phyloP scores from a whole-genome alignment of 2,329 filamentous ascomycete genomes.

The Colletotrichum agaves region DNA sequence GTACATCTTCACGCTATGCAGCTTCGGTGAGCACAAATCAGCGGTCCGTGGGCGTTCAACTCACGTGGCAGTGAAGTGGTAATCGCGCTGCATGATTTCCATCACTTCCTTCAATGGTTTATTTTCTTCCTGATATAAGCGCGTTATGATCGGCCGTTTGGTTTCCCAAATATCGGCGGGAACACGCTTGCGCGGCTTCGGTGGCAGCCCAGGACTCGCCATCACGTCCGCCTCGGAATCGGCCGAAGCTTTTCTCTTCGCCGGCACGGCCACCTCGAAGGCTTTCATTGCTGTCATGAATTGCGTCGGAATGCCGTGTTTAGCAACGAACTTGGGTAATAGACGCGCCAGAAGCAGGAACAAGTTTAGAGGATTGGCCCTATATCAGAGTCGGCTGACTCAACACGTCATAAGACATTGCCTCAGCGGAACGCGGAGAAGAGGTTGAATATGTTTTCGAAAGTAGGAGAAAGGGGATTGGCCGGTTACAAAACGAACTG shows the following conservation, averaged over 20 bases:
- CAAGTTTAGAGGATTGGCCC: not conserved
- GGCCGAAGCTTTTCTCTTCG: constrained; percentile 41
- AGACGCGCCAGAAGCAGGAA: not conserved
- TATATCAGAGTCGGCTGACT: constrained; percentile 3
- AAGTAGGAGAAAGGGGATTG: constrained; percentile 23
- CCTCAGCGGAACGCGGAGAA: constrained; percentile 27
- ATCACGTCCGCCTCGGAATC: constrained; percentile 46
- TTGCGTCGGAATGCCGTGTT: not conserved
- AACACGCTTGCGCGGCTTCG: constrained; percentile 44
- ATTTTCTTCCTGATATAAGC: constrained; percentile 53
- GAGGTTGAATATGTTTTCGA: constrained; percentile 24
- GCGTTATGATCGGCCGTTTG: constrained; percentile 50
- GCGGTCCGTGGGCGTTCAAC: constrained; percentile 35
- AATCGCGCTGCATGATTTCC: constrained; percentile 50
- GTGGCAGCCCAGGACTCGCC: constrained; percentile 37
- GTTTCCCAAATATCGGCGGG: constrained; percentile 48
- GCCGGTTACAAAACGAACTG: constrained; percentile 18
- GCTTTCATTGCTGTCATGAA: constrained; percentile 10
- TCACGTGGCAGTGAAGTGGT: constrained; percentile 53
- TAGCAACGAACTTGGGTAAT: not conserved
- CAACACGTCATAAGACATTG: not conserved
- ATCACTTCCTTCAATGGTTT: constrained; percentile 54
- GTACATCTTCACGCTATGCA: constrained; percentile 53
- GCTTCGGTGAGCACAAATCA: constrained; percentile 7
- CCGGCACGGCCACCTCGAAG: constrained; percentile 10